A percentile compares a stretch with the other conserved stretches of the same genome.
Conservation (phyloP, 1,284 basidiomycete genomes). For the Austroboletus novae-zelandiae region DNA sequence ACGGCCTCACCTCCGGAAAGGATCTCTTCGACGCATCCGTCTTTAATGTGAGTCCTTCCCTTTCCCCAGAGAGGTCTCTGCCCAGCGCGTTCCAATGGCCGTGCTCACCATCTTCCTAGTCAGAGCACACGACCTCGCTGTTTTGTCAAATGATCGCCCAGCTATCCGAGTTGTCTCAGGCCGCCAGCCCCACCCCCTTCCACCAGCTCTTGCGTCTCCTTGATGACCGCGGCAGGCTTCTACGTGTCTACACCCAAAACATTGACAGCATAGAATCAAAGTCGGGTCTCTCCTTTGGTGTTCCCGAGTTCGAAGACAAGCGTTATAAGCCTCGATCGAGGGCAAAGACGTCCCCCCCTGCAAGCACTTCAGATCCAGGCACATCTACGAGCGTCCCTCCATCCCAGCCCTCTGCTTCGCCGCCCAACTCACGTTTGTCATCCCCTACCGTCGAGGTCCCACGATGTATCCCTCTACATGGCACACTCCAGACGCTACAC, state of each 20-base stretch:
- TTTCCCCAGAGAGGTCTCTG: neutral
- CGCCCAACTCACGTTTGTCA: constrained; percentile 35
- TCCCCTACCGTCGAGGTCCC: constrained; percentile 54
- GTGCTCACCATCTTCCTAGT: constrained; percentile 42
- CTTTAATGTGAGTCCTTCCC: constrained; percentile 66
- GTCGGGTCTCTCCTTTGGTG: constrained; percentile 77
- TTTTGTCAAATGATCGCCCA: constrained; percentile 91
- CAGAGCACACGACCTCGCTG: constrained; percentile 69
- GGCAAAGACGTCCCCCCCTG: constrained; percentile 29
- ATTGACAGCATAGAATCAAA: constrained; percentile 89
- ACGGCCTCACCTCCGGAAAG: constrained; percentile 72
- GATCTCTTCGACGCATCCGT: constrained; percentile 92
- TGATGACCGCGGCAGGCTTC: constrained; percentile 74
- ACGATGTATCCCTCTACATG: constrained; percentile 88
- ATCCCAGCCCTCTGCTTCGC: constrained; percentile 18
- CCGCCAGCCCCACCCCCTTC: constrained; percentile 80
- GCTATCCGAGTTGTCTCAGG: constrained; percentile 70
- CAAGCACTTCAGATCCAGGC: constrained; percentile 12
- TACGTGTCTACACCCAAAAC: constrained; percentile 94
- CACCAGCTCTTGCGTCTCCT: constrained; percentile 75
- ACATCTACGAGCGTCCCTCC: constrained; percentile 15
- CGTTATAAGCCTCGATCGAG: constrained; percentile 49
- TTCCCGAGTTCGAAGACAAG: constrained; percentile 60
- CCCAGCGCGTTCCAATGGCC: constrained; percentile 3
- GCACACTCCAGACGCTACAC: constrained; percentile 76